phyloP scores from a whole-genome alignment of 2,329 filamentous ascomycete genomes.

The Rachicladosporium sp. region DNA sequence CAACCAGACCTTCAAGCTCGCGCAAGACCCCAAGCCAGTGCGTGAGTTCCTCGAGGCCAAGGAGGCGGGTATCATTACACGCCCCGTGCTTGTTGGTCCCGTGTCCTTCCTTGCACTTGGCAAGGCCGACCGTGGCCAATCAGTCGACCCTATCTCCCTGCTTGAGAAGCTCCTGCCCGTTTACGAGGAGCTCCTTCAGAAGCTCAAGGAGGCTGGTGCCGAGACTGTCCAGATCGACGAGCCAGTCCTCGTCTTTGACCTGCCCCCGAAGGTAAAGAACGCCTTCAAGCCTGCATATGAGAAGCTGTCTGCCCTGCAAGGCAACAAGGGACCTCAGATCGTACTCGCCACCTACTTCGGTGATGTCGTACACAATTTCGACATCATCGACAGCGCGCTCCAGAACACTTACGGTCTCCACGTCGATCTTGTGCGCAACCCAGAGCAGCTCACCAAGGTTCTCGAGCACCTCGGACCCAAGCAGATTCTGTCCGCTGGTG shows the following conservation, averaged over 20 bases:
- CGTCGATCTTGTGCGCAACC: slow-evolving; percentile 93
- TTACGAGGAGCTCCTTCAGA: slow-evolving; percentile 81
- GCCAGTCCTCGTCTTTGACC: slow-evolving; percentile 90
- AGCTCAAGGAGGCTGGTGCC: slow-evolving; percentile 93
- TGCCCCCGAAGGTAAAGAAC: slow-evolving; percentile 78
- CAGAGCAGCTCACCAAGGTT: slow-evolving; percentile 88
- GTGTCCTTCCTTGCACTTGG: slow-evolving; percentile 96
- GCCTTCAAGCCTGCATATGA: slow-evolving; percentile 98
- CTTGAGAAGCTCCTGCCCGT: slow-evolving; percentile 87
- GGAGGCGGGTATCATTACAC: slow-evolving; percentile 84
- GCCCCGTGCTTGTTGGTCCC: slow-evolving; percentile 87
- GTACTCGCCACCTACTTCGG: slow-evolving; percentile 97
- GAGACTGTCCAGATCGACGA: slow-evolving; percentile 98
- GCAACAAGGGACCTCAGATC: slow-evolving; percentile 72
- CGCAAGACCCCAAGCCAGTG: slow-evolving; percentile 81
- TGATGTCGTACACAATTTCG: slow-evolving; percentile 98
- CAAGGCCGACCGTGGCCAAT: slow-evolving; percentile 94
- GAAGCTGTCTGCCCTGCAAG: slow-evolving; percentile 59
- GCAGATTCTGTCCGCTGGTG: slow-evolving; percentile 85
- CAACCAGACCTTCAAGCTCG: slow-evolving; percentile 90
- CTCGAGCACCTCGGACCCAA: slow-evolving; percentile 70
- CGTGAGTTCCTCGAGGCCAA: slow-evolving; percentile 93
- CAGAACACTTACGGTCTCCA: slow-evolving; percentile 72
- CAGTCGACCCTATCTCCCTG: slow-evolving; percentile 83
- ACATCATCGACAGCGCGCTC: slow-evolving; percentile 60